Conservation (phyloP, 2,329 filamentous ascomycete species). For the Erysiphe pulchra region DNA sequence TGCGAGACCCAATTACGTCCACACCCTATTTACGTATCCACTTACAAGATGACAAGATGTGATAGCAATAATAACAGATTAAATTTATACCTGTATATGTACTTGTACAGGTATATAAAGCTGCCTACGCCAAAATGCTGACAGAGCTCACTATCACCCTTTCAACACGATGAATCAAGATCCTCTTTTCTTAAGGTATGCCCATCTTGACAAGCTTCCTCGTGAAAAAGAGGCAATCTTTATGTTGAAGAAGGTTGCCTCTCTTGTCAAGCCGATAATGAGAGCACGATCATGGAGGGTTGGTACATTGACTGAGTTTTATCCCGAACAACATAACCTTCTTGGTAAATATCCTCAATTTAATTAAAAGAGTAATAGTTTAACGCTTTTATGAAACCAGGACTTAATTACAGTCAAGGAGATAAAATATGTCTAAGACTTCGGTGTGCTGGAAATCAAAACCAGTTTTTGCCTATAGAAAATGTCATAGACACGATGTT, state of each 20-base stretch:
- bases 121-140: too few relatives aligned
- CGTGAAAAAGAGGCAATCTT: constrained; percentile 25
- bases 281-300: constrained; percentile 62
- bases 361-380: constrained; percentile 6
- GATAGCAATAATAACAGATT: too few relatives aligned
- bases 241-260: constrained; percentile 56
- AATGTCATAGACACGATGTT: too few relatives aligned
- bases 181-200: constrained; percentile 22
- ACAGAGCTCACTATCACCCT: neutral
- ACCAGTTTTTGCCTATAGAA: too few relatives aligned
- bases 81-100: too few relatives aligned
- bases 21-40: too few relatives aligned
- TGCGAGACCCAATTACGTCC: too few relatives aligned
- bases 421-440: too few relatives aligned
- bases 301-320: constrained; percentile 58
- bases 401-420: too few relatives aligned
- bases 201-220: constrained; percentile 23
- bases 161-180: constrained; percentile 15
- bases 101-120: too few relatives aligned
- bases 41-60: too few relatives aligned
- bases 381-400: constrained; percentile 20
- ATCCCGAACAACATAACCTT: constrained; percentile 46
- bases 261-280: constrained; percentile 88
- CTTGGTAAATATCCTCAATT: constrained; percentile 25
- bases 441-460: too few relatives aligned